Percentiles rank a stretch among this genome's conserved stretches.
These are phyloP conservation scores for Globisporangium nunn DNA, from an alignment of 352 stramenopile genomes.

Conservation along the genomic window DNA sequence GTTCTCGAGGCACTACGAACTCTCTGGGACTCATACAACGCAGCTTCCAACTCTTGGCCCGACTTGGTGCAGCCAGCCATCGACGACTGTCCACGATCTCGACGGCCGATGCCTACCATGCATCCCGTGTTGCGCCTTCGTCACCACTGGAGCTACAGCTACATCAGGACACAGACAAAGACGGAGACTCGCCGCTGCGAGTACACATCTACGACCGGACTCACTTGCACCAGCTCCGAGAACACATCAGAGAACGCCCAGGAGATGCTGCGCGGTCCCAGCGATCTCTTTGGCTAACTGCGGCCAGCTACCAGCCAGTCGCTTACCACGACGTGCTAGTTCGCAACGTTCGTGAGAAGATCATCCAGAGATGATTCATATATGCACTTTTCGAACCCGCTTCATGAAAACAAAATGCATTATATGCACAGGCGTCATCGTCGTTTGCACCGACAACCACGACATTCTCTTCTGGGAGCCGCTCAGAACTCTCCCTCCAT, in stretches of 20 bases:
- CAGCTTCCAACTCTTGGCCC: no score
- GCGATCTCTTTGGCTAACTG: not conserved
- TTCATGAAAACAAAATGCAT: no score
- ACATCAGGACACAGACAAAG: not conserved
- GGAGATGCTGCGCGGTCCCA: not conserved
- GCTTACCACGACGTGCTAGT: not conserved
- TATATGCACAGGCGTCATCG: no score
- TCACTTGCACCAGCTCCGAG: slow-evolving; percentile 7
- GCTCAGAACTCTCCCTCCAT: no score
- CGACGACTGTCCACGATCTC: no score
- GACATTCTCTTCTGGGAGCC: not conserved
- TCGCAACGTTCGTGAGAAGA: no score
- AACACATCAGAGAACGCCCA: not conserved
- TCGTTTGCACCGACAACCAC: not conserved
- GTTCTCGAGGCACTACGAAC: no score
- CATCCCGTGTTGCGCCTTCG: not conserved
- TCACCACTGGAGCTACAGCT: not conserved
- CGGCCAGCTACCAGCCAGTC: not conserved
- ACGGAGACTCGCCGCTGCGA: slow-evolving; percentile 1
- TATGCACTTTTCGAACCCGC: no score
- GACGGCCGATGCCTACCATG: not conserved
- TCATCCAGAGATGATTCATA: no score
- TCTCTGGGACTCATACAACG: no score
- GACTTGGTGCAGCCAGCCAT: no score
- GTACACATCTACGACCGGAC: not conserved